Conservation (phyloP, 2,329 filamentous ascomycete species). For the Pseudonectria foliicola region DNA sequence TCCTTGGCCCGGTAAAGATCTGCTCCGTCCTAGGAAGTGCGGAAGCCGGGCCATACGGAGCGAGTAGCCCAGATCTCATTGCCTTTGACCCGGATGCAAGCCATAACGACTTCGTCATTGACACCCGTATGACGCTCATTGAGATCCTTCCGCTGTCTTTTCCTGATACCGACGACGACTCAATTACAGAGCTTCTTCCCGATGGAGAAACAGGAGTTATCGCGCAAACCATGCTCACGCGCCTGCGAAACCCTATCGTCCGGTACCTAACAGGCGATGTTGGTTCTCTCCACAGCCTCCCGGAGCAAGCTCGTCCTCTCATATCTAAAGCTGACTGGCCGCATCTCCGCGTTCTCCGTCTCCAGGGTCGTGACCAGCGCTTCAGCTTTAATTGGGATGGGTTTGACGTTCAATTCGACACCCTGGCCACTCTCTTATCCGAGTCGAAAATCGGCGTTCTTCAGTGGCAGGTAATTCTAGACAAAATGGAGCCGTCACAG, state of each 20-base stretch:
- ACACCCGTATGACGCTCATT: constrained; percentile 28
- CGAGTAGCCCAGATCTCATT: constrained; percentile 24
- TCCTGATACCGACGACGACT: constrained; percentile 2
- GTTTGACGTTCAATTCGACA: constrained; percentile 30
- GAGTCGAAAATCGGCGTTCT: constrained; percentile 24
- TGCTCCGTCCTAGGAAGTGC: constrained; percentile 35
- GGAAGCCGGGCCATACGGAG: constrained; percentile 35
- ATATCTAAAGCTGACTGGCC: constrained; percentile 16
- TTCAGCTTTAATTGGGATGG: constrained; percentile 38
- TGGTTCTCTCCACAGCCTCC: constrained; percentile 31
- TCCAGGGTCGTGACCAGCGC: constrained; percentile 33
- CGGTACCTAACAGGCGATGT: constrained; percentile 38
- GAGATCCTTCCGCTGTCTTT: constrained; percentile 28
- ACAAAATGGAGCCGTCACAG: constrained; percentile 17
- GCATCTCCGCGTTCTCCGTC: constrained; percentile 28
- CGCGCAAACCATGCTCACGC: constrained; percentile 34
- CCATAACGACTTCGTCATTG: constrained; percentile 31
- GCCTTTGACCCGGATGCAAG: constrained; percentile 2
- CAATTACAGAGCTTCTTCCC: constrained; percentile 9
- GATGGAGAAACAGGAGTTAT: constrained; percentile 31
- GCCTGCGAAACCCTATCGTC: constrained; percentile 35
- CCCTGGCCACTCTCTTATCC: constrained; percentile 18
- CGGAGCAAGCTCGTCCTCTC: constrained; percentile 6
- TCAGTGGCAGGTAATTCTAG: constrained; percentile 36
- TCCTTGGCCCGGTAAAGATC: constrained; percentile 28